Evolutionary conservation across 2,329 filamentous ascomycete genomes (phyloP).

Genomic region (Calonectria pseudoturangicola): DNA sequence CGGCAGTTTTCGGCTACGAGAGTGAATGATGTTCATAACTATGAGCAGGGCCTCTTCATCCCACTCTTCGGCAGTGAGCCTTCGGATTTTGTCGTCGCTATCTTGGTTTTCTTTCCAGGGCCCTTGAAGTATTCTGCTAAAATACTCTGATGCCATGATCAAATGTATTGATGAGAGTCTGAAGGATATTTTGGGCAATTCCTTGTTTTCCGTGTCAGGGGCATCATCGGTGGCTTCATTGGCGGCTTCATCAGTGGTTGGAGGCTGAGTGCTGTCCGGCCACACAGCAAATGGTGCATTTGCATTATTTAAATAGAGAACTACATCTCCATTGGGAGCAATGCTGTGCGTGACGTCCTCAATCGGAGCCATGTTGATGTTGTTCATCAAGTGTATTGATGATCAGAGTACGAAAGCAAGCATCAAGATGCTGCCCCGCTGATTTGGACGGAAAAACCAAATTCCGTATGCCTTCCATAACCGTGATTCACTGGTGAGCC

Average conservation of each 20-base stretch:
- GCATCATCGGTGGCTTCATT: background rate
- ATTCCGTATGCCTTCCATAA: no score
- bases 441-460: no score
- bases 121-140: background rate
- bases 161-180: background rate
- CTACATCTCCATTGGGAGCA: background rate
- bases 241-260: background rate
- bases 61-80: slow-evolving; percentile 3
- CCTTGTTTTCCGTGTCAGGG: background rate
- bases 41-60: slow-evolving; percentile 1
- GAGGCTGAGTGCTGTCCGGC: background rate
- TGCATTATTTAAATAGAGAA: background rate
- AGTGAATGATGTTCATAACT: background rate
- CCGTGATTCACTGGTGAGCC: no score
- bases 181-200: background rate
- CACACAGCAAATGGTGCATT: slow-evolving; percentile 2
- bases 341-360: background rate
- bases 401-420: no score
- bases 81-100: background rate
- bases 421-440: no score
- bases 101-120: slow-evolving; percentile 2
- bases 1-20: background rate
- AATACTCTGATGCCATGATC: background rate
- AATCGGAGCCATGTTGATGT: background rate
- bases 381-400: no score